Evolutionary conservation across 345 rosid species (phyloP).

Genomic region (Camelina laxa): DNA sequence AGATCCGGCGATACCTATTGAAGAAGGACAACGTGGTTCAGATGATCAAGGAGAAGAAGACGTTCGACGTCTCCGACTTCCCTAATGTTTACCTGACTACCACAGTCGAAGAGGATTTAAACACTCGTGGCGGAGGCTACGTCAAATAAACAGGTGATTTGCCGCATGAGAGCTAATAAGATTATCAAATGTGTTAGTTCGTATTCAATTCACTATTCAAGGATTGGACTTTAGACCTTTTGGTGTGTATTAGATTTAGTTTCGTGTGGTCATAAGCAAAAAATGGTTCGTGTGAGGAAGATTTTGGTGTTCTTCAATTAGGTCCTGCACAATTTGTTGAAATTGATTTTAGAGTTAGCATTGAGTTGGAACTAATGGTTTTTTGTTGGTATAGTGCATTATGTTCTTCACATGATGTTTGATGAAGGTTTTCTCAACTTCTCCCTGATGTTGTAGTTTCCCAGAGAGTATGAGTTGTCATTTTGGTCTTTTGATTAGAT

Average conservation of each 20-base stretch:
- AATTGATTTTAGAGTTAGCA: neutral
- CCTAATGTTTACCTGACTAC: conserved; percentile 80
- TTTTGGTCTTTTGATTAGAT: conserved; percentile 20
- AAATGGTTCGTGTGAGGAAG: neutral
- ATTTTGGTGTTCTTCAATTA: neutral
- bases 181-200: conserved; percentile 8
- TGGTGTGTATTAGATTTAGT: conserved; percentile 1
- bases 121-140: conserved; percentile 72
- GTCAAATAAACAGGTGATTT: conserved; percentile 51
- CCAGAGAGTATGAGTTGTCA: neutral
- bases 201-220: neutral
- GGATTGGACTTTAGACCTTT: neutral
- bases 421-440: neutral
- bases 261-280: conserved; percentile 9
- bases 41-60: conserved; percentile 75
- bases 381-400: neutral
- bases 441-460: neutral
- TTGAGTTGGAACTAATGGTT: neutral
- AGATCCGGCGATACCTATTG: conserved; percentile 66
- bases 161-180: neutral
- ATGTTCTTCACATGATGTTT: neutral
- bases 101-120: conserved; percentile 67
- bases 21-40: conserved; percentile 75
- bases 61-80: conserved; percentile 67
- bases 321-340: neutral